Percentiles rank a stretch among this genome's conserved stretches.
Conservation (phyloP, 192 early-diverging fungal genomes). For the Chytriomyces sp. region DNA sequence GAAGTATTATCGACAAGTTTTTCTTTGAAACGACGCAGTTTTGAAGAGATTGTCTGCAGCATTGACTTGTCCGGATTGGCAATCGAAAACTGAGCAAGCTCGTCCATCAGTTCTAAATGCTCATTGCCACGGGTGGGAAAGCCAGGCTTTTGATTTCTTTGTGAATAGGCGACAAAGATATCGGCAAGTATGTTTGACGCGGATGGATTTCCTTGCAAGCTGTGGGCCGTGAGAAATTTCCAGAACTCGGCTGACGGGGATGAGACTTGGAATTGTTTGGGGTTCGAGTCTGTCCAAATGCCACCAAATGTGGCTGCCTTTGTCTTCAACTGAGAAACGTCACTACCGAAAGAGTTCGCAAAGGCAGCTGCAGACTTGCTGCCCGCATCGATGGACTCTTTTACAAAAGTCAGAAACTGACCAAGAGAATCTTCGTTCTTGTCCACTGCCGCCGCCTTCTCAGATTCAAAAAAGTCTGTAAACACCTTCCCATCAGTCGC, state of each 20-base stretch:
- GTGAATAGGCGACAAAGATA: background rate
- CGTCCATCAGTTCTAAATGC: too few species aligned
- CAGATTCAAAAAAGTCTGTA: slow-evolving; percentile 8
- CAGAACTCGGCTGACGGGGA: background rate
- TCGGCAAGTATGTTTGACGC: slow-evolving; percentile 15
- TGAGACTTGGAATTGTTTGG: background rate
- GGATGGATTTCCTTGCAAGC: slow-evolving; percentile 5
- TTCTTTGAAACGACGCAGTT: background rate
- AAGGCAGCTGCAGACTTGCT: background rate
- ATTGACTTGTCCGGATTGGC: background rate
- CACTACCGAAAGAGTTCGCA: background rate
- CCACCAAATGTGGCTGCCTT: background rate
- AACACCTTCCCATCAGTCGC: slow-evolving; percentile 3
- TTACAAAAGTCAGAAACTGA: slow-evolving; percentile 8
- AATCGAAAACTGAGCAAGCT: background rate
- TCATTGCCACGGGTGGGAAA: background rate
- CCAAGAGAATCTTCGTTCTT: background rate
- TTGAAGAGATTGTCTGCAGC: background rate
- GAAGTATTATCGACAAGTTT: background rate
- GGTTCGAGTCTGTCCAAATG: background rate
- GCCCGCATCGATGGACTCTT: background rate
- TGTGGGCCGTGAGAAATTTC: background rate
- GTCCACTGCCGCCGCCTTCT: too few species aligned
- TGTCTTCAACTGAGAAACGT: background rate
- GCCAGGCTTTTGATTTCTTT: background rate